Evolutionary conservation across 805 yeast genomes (phyloP), one percentile per base, ranked within the genome.

Genomic region (Candida ascalaphidarum): DNA sequence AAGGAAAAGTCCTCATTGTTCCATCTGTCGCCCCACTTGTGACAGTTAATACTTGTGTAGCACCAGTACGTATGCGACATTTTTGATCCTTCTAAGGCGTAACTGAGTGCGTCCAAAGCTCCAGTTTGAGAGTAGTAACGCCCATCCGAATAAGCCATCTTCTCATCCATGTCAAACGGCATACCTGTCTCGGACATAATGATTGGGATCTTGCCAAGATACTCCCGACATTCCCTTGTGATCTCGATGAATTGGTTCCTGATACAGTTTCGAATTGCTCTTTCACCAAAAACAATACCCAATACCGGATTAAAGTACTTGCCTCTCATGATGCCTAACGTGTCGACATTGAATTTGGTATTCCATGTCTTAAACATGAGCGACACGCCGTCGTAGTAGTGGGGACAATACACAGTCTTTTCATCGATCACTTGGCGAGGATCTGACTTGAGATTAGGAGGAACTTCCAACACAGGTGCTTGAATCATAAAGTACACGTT

Each of bases 121-220:
- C 70, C 58, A 2, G 80, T 79, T 47, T 92, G 98, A 8, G 83
- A 67, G 7, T 64, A 53, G 50, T 74, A 92, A 36, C 74, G 72
- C 2, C 88, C 86, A 32, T 63, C 64, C 1, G 52, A 50, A 46
- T 72, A 89, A 0, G 96, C 81, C 26, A 56, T 61, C 46, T 81
- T 83, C 33, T 73, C 65, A 52, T 89, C 88, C 96, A 89, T 83
- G 51, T 92, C 96, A 50, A 80, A 84, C 3, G 98, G 97, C 79
- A 89, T 84, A 5, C 98, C 98, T n/a, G 89, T 86, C 52, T 89
- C 98, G 1, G 94, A 74, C 67, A 92, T 77, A 14, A 89, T 55
- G 7, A 81, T 69, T 0, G 96, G 95, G 7, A 85, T 63, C 7
- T 50, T 28, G 3, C 96, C 96, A 21, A 88, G 52, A 17, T 68